phyloP scores from a whole-genome alignment of 83 land plant genomes.

The Picea abies region DNA sequence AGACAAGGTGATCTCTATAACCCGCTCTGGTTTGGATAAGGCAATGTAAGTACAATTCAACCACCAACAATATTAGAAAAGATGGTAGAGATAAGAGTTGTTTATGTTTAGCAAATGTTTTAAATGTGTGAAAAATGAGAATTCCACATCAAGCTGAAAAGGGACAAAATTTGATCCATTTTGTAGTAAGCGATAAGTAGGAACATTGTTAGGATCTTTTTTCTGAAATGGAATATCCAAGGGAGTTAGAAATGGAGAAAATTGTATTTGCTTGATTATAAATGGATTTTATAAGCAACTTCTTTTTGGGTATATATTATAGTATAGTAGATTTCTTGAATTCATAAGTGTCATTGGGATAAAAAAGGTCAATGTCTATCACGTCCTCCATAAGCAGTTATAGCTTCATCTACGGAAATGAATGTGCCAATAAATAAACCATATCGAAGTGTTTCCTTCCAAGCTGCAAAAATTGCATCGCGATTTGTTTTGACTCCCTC shows the following conservation, averaged over 20 bases:
- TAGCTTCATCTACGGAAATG: constrained; percentile 74
- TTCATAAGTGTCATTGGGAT: too few relatives aligned
- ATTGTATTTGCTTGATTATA: too few relatives aligned
- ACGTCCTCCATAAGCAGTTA: constrained; percentile 73
- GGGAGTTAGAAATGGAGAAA: not conserved
- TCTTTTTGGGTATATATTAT: too few relatives aligned
- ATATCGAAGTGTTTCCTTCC: constrained; percentile 85
- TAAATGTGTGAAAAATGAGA: not conserved
- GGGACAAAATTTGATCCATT: not conserved
- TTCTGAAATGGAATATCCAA: not conserved
- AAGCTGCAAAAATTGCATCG: constrained; percentile 45
- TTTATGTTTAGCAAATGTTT: not conserved
- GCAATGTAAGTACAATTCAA: constrained; percentile 6
- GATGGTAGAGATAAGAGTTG: not conserved
- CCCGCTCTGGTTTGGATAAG: not conserved
- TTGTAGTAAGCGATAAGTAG: not conserved
- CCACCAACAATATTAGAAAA: constrained; percentile 3
- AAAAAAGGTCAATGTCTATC: constrained; percentile 8
- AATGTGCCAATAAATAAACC: constrained; percentile 87
- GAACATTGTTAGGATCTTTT: not conserved
- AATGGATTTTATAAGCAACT: too few relatives aligned
- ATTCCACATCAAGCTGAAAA: too few relatives aligned
- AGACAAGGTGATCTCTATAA: not conserved
- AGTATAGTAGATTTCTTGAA: too few relatives aligned
- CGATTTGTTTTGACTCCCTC: constrained; percentile 32